phyloP scores from a whole-genome alignment of 306 rosid species.

The Trichosanthes truncata region DNA sequence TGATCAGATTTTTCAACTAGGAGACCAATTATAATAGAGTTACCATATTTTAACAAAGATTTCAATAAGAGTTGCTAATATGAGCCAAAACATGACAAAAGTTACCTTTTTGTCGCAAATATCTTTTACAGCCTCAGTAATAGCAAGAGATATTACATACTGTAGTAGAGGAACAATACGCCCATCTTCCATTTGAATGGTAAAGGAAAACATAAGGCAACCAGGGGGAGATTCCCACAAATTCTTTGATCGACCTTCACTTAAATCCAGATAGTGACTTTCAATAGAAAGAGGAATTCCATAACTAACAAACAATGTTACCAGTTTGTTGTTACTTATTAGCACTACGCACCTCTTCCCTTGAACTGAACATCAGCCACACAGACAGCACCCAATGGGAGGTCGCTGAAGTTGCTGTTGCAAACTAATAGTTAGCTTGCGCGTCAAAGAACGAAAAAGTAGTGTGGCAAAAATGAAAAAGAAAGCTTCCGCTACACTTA shows the following conservation, averaged over 20 bases:
- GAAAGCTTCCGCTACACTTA: conserved; percentile 18
- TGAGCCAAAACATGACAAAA: background rate
- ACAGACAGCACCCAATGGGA: conserved; percentile 79
- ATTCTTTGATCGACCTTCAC: conserved; percentile 82
- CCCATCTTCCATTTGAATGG: conserved; percentile 80
- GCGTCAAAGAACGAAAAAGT: background rate
- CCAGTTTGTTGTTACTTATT: background rate
- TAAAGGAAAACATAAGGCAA: conserved; percentile 81
- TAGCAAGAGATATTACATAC: conserved; percentile 78
- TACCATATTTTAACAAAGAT: background rate
- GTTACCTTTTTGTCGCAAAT: conserved; percentile 61
- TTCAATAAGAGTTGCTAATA: background rate
- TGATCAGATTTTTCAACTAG: background rate
- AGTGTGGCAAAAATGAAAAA: background rate
- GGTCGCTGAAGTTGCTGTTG: conserved; percentile 70
- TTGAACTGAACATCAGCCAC: conserved; percentile 75
- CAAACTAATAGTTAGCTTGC: conserved; percentile 16
- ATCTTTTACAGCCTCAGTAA: conserved; percentile 77
- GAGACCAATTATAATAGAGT: background rate
- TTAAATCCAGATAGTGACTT: conserved; percentile 8
- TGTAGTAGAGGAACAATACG: conserved; percentile 68
- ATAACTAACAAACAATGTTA: conserved; percentile 1
- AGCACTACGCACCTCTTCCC: conserved; percentile 64
- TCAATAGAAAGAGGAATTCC: background rate
- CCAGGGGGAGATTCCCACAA: conserved; percentile 88